Conservation (phyloP, 1,139 yeast species). For the Blastobotrys elegans region DNA sequence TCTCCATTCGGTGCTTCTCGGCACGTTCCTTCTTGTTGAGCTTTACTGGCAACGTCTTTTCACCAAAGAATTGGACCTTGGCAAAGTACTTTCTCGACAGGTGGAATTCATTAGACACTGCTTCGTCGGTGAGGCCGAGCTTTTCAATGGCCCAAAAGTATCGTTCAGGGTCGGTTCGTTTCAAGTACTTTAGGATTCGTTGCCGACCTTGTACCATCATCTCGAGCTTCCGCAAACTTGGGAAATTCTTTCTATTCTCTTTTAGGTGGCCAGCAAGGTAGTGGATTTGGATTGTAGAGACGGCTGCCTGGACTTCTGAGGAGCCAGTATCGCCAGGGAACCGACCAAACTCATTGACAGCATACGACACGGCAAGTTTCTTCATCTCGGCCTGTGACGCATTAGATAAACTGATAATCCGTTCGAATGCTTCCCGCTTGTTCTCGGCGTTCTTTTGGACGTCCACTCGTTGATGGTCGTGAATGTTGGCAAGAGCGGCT, state of each 20-base stretch:
- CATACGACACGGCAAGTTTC: conserved; percentile 57
- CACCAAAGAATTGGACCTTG: conserved; percentile 79
- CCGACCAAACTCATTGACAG: conserved; percentile 74
- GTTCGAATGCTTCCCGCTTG: conserved; percentile 63
- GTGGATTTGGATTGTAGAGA: conserved; percentile 75
- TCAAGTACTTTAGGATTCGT: conserved; percentile 71
- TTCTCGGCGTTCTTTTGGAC: conserved; percentile 45
- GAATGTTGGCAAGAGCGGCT: conserved; percentile 46
- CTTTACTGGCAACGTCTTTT: conserved; percentile 31
- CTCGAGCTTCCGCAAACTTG: conserved; percentile 64
- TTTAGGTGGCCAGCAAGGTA: conserved; percentile 73
- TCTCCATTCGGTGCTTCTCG: conserved; percentile 25
- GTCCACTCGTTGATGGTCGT: conserved; percentile 23
- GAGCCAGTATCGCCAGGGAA: conserved; percentile 91
- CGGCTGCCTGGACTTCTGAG: conserved; percentile 93
- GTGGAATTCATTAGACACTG: conserved; percentile 73
- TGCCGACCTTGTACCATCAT: conserved; percentile 88
- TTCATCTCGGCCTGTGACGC: conserved; percentile 55
- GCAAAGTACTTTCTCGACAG: conserved; percentile 82
- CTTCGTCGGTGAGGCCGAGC: conserved; percentile 80
- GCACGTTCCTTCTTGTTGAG: conserved; percentile 30
- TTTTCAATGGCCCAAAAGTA: conserved; percentile 84
- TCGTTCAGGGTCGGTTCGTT: conserved; percentile 69
- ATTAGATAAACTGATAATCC: conserved; percentile 72
- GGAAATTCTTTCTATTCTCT: conserved; percentile 66